These are phyloP conservation scores for Nigrospora osmanthi DNA, from an alignment of 2,329 filamentous ascomycete genomes.

Conservation along the genomic window DNA sequence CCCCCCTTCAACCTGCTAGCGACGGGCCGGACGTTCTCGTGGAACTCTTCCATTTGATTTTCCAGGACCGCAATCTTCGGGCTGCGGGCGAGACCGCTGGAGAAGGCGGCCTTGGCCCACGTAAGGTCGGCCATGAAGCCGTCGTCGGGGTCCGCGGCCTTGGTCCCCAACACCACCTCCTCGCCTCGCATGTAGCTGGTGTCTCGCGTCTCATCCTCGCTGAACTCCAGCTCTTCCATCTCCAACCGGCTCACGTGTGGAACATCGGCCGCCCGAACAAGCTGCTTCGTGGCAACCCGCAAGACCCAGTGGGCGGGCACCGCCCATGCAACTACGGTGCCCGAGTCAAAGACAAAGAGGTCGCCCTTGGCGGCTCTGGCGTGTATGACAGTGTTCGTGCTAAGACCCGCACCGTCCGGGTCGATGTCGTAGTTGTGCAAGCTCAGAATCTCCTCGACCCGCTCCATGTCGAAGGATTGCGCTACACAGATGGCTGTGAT, in stretches of 20 bases:
- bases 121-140: conserved; percentile 50
- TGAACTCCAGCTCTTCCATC: conserved; percentile 83
- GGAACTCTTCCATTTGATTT: conserved; percentile 72
- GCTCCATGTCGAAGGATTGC: conserved; percentile 56
- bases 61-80: conserved; percentile 93
- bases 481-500: conserved; percentile 56
- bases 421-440: conserved; percentile 55
- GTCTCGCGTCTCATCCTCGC: conserved; percentile 65
- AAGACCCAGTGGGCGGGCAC: conserved; percentile 68
- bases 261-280: conserved; percentile 69
- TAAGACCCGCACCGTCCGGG: conserved; percentile 53
- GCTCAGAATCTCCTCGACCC: conserved; percentile 48
- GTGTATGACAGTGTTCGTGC: conserved; percentile 55
- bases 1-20: conserved; percentile 56
- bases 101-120: conserved; percentile 92
- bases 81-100: conserved; percentile 82
- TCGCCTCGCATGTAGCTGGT: conserved; percentile 77
- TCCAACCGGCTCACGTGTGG: conserved; percentile 67
- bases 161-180: conserved; percentile 81
- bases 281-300: conserved; percentile 59
- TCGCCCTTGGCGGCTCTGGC: conserved; percentile 63
- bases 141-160: conserved; percentile 36
- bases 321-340: conserved; percentile 89
- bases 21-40: conserved; percentile 77
- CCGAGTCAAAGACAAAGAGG: conserved; percentile 92